Percentiles rank a stretch among this genome's conserved stretches.
Evolutionary conservation across 208 protist species (phyloP).

Genomic region (Eutreptiella sp.): DNA sequence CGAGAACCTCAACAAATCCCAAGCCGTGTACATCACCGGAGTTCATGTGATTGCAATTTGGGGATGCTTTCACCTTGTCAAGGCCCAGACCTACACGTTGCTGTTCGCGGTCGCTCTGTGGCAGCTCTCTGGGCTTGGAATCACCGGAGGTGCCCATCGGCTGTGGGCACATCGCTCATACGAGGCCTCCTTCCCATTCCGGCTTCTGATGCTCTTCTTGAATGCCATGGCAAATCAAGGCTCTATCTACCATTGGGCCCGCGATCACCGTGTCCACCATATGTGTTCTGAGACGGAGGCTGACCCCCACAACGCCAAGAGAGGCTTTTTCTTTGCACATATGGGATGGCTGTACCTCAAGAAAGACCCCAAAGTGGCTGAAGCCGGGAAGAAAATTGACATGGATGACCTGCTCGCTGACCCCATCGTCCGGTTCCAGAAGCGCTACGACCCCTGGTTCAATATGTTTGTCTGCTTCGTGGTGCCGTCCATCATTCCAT

Average conservation of each 20-base stretch:
- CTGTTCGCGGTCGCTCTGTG: too few relatives aligned
- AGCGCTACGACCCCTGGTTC: constrained; percentile 68
- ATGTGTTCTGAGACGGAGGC: constrained; percentile 76
- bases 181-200: constrained; percentile 47
- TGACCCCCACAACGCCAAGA: constrained; percentile 79
- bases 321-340: constrained; percentile 77
- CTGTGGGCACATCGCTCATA: constrained; percentile 77
- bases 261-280: constrained; percentile 83
- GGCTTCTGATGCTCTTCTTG: constrained; percentile 63
- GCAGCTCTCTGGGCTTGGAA: constrained; percentile 77
- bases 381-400: constrained; percentile 54
- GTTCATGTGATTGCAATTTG: too few relatives aligned
- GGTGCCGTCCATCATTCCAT: constrained; percentile 72
- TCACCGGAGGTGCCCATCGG: constrained; percentile 78
- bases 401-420: constrained; percentile 72
- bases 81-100: too few relatives aligned
- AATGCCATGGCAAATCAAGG: constrained; percentile 79
- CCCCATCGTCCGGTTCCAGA: constrained; percentile 70
- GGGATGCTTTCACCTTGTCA: too few relatives aligned
- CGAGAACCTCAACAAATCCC: too few relatives aligned
- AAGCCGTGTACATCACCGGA: too few relatives aligned
- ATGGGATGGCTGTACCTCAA: constrained; percentile 85
- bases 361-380: constrained; percentile 67
- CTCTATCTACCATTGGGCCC: constrained; percentile 72
- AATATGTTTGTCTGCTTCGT: constrained; percentile 70